phyloP scores from a whole-genome alignment of 2,329 filamentous ascomycete genomes.

The Xylariaceae sp. region DNA sequence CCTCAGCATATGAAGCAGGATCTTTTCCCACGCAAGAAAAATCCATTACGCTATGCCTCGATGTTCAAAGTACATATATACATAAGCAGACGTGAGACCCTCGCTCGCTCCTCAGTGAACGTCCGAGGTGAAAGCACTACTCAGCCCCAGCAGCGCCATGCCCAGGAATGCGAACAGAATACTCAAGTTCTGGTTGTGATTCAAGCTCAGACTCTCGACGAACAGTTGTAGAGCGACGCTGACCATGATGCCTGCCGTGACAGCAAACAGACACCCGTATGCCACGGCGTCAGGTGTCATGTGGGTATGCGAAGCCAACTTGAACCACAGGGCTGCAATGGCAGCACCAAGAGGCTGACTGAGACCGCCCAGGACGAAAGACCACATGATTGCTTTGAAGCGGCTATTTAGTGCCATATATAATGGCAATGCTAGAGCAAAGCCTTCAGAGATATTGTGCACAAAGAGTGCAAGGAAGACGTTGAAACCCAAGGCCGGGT shows the following conservation, averaged over 20 bases:
- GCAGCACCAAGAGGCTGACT: conserved; percentile 84
- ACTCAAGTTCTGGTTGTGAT: conserved; percentile 72
- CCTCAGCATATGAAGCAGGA: no score
- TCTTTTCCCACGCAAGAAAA: no score
- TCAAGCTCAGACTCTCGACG: conserved; percentile 77
- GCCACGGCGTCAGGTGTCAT: conserved; percentile 49
- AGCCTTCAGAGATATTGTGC: conserved; percentile 97
- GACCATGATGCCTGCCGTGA: conserved; percentile 91
- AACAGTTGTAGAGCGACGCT: conserved; percentile 88
- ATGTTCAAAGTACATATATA: no score
- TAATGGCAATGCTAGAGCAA: conserved; percentile 85
- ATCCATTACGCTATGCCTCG: no score
- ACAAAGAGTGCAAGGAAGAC: conserved; percentile 96
- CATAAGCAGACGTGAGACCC: no score
- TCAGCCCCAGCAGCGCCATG: conserved; percentile 83
- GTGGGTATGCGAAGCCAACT: conserved; percentile 53
- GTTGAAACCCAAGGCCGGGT: conserved; percentile 78
- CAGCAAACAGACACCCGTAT: conserved; percentile 80
- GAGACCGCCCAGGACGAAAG: conserved; percentile 76
- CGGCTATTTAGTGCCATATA: conserved; percentile 86
- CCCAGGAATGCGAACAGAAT: conserved; percentile 78
- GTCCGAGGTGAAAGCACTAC: conserved; percentile 72
- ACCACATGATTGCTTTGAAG: conserved; percentile 77
- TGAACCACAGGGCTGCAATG: conserved; percentile 82
- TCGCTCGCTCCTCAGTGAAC: conserved; percentile 30